Conservation (phyloP, 768 basidiomycete genomes). For the Amanita rubescens region DNA sequence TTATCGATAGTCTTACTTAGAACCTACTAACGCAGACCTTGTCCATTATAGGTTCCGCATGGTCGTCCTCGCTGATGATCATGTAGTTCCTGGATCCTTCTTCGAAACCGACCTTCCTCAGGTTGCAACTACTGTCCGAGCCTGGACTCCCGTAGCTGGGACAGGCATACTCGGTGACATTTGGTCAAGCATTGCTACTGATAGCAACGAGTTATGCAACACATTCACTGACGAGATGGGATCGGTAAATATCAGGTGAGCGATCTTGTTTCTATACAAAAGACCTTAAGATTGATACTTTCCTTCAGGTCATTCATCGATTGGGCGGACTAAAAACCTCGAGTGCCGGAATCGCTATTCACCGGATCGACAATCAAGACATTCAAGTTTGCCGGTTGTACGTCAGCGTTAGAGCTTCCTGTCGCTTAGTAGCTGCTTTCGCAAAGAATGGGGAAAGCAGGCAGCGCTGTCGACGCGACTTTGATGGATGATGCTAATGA, state of each 20-base stretch:
- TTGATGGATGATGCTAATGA: slow-evolving; percentile 90
- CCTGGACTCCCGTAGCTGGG: slow-evolving; percentile 55
- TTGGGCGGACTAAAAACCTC: slow-evolving; percentile 87
- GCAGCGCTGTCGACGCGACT: slow-evolving; percentile 71
- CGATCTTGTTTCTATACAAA: no score
- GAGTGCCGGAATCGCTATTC: slow-evolving; percentile 80
- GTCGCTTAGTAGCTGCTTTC: slow-evolving; percentile 30
- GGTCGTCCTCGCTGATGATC: slow-evolving; percentile 98
- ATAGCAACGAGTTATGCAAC: slow-evolving; percentile 91
- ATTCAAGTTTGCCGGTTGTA: slow-evolving; percentile 7
- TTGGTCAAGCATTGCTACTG: slow-evolving; percentile 85
- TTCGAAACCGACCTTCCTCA: slow-evolving; percentile 92
- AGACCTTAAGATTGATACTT: no score
- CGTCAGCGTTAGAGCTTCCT: slow-evolving; percentile 30
- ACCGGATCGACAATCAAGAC: background rate
- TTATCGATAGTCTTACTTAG: background rate
- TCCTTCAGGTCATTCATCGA: slow-evolving; percentile 51
- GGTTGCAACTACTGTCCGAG: slow-evolving; percentile 63
- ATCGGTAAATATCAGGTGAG: slow-evolving; percentile 77
- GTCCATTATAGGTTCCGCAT: slow-evolving; percentile 76
- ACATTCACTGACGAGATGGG: slow-evolving; percentile 91
- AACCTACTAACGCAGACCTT: slow-evolving; percentile 5
- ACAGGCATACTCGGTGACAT: slow-evolving; percentile 73
- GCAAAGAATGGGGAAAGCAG: slow-evolving; percentile 53
- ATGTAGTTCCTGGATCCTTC: slow-evolving; percentile 90